phyloP scores from a whole-genome alignment of 1,284 basidiomycete genomes.

The Moesziomyces antarcticus region DNA sequence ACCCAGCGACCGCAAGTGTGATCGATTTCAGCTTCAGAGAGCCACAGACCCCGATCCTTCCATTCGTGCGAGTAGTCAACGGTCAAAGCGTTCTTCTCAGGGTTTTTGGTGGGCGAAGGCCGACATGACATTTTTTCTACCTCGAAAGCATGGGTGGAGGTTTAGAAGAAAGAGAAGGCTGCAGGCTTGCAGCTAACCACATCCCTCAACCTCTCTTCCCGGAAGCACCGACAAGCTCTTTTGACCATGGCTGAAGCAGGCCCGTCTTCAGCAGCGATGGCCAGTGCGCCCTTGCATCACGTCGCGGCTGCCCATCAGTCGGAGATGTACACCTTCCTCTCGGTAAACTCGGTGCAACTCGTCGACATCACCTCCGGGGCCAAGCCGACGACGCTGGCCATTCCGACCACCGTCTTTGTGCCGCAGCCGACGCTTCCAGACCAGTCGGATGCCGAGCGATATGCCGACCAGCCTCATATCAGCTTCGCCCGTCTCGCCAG shows the following conservation, averaged over 20 bases:
- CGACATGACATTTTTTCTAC: not conserved
- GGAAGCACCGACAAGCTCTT: no score
- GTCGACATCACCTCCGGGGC: conserved; percentile 19
- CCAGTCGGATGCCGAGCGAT: conserved; percentile 42
- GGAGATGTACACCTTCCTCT: conserved; percentile 28
- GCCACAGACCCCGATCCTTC: not conserved
- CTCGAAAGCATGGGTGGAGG: conserved; percentile 24
- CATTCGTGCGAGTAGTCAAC: conserved; percentile 37
- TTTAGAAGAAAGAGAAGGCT: conserved; percentile 17
- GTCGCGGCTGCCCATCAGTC: conserved; percentile 38
- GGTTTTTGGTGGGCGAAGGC: conserved; percentile 4
- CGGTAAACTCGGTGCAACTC: conserved; percentile 50
- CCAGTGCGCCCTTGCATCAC: conserved; percentile 39
- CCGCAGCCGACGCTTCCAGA: conserved; percentile 46
- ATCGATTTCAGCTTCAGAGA: conserved; percentile 28
- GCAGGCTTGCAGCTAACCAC: no score
- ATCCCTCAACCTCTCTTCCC: no score
- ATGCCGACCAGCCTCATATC: conserved; percentile 39
- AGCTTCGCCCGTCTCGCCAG: conserved; percentile 55
- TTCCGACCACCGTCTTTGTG: conserved; percentile 41
- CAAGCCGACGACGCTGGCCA: conserved; percentile 23
- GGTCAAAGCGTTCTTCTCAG: not conserved
- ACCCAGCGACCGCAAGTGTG: conserved; percentile 16
- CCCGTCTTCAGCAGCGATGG: conserved; percentile 25
- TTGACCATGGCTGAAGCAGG: conserved; percentile 39